These are phyloP conservation scores for Dipodascus albidus DNA, from an alignment of 805 yeast genomes.

Conservation along the genomic window DNA sequence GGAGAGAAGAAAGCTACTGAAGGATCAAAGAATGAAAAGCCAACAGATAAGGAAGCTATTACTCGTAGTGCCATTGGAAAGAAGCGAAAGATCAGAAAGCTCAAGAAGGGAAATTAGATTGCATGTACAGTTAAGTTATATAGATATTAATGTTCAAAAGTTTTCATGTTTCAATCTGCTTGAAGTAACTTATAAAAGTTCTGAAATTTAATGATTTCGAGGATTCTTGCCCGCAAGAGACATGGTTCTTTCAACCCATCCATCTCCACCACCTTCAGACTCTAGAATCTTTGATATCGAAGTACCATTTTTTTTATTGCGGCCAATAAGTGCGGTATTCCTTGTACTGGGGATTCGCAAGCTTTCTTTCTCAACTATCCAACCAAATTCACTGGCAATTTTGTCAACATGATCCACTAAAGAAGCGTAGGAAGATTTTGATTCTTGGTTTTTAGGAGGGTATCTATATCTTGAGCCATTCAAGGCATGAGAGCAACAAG, in stretches of 20 bases:
- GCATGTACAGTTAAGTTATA: background rate
- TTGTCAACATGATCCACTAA: constrained; percentile 77
- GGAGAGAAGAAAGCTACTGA: background rate
- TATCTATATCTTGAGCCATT: constrained; percentile 67
- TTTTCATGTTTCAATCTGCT: background rate
- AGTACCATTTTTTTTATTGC: constrained; percentile 28
- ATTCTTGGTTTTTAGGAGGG: constrained; percentile 23
- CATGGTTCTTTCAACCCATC: constrained; percentile 80
- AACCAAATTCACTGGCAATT: constrained; percentile 57
- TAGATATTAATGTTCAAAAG: constrained; percentile 2
- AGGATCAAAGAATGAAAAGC: background rate
- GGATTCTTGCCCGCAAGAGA: constrained; percentile 59
- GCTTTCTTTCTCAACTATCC: constrained; percentile 80
- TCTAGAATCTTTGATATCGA: constrained; percentile 42
- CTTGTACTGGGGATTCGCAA: constrained; percentile 88
- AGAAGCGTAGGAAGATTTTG: constrained; percentile 66
- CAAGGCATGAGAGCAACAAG: constrained; percentile 87
- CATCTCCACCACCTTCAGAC: constrained; percentile 80
- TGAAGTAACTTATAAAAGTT: too few relatives aligned
- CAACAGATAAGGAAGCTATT: constrained; percentile 6
- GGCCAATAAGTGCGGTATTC: constrained; percentile 81
- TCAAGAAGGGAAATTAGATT: background rate
- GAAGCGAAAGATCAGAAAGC: constrained; percentile 23
- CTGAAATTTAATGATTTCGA: constrained; percentile 42
- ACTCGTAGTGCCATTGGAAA: constrained; percentile 22